Conservation (phyloP, 306 rosid genomes). For the Biancaea sappan region DNA sequence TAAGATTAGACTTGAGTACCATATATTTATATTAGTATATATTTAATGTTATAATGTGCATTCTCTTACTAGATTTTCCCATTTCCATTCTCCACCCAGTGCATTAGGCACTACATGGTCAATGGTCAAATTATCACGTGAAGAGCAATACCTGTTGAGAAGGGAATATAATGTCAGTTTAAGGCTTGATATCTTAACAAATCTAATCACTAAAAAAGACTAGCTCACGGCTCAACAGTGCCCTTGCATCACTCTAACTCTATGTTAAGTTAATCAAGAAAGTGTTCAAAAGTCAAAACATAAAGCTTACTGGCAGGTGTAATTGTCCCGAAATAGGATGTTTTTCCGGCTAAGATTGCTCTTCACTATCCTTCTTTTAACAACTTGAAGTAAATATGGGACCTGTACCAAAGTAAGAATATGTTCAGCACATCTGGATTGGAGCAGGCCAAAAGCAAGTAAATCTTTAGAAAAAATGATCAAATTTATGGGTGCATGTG, state of each 20-base stretch:
- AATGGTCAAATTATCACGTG: slow-evolving; percentile 82
- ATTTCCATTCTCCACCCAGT: slow-evolving; percentile 88
- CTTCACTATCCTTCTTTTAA: slow-evolving; percentile 78
- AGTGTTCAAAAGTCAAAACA: slow-evolving; percentile 1
- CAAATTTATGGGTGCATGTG: too few species aligned
- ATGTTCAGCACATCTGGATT: slow-evolving; percentile 35
- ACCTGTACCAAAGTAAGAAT: slow-evolving; percentile 55
- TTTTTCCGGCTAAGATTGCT: slow-evolving; percentile 83
- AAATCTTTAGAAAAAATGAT: slow-evolving; percentile 4
- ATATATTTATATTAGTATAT: neutral
- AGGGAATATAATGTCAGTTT: slow-evolving; percentile 31
- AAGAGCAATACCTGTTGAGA: slow-evolving; percentile 80
- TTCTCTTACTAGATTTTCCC: slow-evolving; percentile 88
- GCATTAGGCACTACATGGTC: slow-evolving; percentile 84
- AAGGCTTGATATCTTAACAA: slow-evolving; percentile 27
- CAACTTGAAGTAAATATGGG: slow-evolving; percentile 89
- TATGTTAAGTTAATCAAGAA: slow-evolving; percentile 27
- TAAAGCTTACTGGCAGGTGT: slow-evolving; percentile 83
- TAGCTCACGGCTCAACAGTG: neutral
- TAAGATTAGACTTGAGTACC: neutral
- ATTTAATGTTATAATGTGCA: neutral
- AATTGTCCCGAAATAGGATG: slow-evolving; percentile 81
- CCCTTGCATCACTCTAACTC: slow-evolving; percentile 3
- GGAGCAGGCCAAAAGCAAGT: slow-evolving; percentile 20
- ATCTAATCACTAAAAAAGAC: slow-evolving; percentile 17